Conservation (phyloP, 2,329 filamentous ascomycete genomes). For the Hirsutella thompsonii region DNA sequence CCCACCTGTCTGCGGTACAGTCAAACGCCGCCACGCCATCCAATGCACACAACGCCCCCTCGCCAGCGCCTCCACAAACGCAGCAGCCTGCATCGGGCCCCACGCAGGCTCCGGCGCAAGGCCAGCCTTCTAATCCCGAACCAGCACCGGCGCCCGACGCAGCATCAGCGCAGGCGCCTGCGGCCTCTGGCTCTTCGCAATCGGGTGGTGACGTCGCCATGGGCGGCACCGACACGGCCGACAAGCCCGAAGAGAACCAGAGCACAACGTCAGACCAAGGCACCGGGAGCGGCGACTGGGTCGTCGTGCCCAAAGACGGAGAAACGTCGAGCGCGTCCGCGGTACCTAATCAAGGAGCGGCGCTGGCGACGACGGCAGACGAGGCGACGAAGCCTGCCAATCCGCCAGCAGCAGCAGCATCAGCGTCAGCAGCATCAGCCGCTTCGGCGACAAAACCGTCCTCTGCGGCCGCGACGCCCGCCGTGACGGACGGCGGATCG, state of each 20-base stretch:
- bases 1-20: slow-evolving; percentile 40
- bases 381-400: slow-evolving; percentile 10
- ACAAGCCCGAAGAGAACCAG: slow-evolving; percentile 16
- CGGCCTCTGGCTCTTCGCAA: slow-evolving; percentile 4
- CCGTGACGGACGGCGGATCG: slow-evolving; percentile 26
- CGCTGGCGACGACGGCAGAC: slow-evolving; percentile 1
- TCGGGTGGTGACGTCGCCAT: slow-evolving; percentile 28
- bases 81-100: not conserved
- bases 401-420: not conserved
- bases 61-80: slow-evolving; percentile 21
- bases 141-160: slow-evolving; percentile 5
- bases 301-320: slow-evolving; percentile 56
- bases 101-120: not conserved
- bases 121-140: not conserved
- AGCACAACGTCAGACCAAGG: slow-evolving; percentile 34
- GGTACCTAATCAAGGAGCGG: not conserved
- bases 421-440: slow-evolving; percentile 10
- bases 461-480: slow-evolving; percentile 32
- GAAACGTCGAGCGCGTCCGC: slow-evolving; percentile 24
- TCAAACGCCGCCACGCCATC: slow-evolving; percentile 46
- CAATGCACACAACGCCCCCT: slow-evolving; percentile 29
- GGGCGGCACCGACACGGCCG: slow-evolving; percentile 34
- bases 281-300: slow-evolving; percentile 54
- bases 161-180: slow-evolving; percentile 1
- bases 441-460: too few relatives aligned